Conservation (phyloP, 1,139 yeast genomes). For the Zhuliangozyma blackwelliae region DNA sequence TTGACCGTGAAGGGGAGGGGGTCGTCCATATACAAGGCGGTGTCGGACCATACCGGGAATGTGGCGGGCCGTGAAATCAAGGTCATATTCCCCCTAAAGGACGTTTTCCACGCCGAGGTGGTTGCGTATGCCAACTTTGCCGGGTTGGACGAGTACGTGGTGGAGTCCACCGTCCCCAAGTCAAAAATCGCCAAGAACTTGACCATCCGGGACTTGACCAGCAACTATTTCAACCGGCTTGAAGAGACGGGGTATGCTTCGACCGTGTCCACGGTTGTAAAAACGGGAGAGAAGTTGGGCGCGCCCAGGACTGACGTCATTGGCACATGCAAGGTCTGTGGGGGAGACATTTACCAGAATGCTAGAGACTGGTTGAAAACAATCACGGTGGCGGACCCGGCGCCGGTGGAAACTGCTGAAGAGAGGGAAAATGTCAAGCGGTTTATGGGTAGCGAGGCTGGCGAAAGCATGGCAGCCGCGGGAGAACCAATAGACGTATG, state of each 20-base stretch:
- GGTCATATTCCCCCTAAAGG: constrained; percentile 68
- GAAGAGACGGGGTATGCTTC: constrained; percentile 80
- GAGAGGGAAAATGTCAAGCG: constrained; percentile 37
- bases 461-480: neutral
- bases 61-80: constrained; percentile 30
- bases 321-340: constrained; percentile 49
- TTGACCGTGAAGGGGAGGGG: constrained; percentile 92
- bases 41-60: constrained; percentile 42
- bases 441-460: constrained; percentile 13
- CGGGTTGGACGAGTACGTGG: constrained; percentile 19
- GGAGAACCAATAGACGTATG: constrained; percentile 42
- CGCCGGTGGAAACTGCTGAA: constrained; percentile 45
- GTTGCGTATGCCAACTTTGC: constrained; percentile 45
- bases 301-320: constrained; percentile 34
- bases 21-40: constrained; percentile 49
- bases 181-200: constrained; percentile 54
- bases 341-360: constrained; percentile 45
- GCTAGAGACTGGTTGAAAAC: constrained; percentile 67
- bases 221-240: constrained; percentile 66
- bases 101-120: constrained; percentile 65
- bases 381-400: constrained; percentile 65
- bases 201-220: constrained; percentile 76
- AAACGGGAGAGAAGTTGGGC: constrained; percentile 78
- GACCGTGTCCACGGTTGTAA: constrained; percentile 88
- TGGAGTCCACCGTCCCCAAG: constrained; percentile 18